Conservation (phyloP, 352 stramenopile species). For the Phytophthora pisi region DNA sequence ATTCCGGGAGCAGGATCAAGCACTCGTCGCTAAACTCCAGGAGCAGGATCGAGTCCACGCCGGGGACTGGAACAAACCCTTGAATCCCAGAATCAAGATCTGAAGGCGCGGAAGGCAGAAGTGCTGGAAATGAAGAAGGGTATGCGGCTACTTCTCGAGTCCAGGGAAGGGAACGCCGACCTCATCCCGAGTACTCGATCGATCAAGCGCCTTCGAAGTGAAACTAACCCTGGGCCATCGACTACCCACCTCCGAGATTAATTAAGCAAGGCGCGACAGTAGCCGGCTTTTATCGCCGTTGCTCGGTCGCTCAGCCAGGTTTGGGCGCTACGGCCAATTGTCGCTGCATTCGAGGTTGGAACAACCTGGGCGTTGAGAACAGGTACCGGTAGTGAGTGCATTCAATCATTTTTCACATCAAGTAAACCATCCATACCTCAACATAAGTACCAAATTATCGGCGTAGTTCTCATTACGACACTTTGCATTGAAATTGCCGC, state of each 20-base stretch:
- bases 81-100: not conserved
- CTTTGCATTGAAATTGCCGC: no score
- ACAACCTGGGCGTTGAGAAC: no score
- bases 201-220: not conserved
- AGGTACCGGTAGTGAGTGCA: no score
- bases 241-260: not conserved
- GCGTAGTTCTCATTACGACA: no score
- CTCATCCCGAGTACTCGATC: not conserved
- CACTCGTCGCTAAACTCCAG: not conserved
- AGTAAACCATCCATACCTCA: no score
- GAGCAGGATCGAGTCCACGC: not conserved
- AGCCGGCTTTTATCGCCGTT: no score
- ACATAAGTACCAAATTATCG: no score
- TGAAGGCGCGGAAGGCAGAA: not conserved
- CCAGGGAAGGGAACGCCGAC: not conserved
- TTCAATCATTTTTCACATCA: no score
- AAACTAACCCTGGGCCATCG: not conserved
- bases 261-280: no score
- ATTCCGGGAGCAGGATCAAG: not conserved
- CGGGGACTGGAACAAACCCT: not conserved
- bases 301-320: no score
- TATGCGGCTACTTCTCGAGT: not conserved
- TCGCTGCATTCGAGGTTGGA: no score
- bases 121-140: not conserved
- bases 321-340: no score